Conservation (phyloP, 2,329 filamentous ascomycete species). For the Periconia sp. region DNA sequence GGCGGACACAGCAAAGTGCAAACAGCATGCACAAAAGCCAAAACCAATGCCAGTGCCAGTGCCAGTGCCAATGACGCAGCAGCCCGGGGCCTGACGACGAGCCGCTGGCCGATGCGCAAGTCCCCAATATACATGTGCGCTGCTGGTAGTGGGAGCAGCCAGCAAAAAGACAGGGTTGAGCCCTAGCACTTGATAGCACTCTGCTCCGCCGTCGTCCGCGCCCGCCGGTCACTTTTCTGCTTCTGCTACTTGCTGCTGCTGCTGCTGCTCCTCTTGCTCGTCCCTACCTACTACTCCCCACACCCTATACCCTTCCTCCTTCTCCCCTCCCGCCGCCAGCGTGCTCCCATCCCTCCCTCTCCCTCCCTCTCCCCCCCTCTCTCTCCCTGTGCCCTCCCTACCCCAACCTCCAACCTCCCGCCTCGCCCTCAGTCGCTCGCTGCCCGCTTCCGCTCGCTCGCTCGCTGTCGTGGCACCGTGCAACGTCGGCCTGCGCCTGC, state of each 20-base stretch:
- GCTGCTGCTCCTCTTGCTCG: not conserved
- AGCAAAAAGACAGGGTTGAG: too few species aligned
- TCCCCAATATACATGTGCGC: too few species aligned
- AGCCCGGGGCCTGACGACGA: too few species aligned
- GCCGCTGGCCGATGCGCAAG: too few species aligned
- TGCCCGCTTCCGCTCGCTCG: conserved; percentile 4
- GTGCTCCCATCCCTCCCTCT: conserved; percentile 6
- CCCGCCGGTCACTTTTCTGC: not conserved
- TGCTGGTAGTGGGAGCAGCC: too few species aligned
- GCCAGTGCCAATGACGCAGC: too few species aligned
- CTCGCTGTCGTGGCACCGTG: conserved; percentile 4
- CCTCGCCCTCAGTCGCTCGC: conserved; percentile 4
- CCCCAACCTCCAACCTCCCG: not conserved
- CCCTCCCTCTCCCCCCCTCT: not conserved
- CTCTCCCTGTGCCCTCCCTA: not conserved
- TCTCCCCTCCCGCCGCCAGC: not conserved
- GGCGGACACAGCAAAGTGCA: too few species aligned
- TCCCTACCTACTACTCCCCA: not conserved
- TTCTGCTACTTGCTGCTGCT: not conserved
- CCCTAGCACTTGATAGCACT: too few species aligned
- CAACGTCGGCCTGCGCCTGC: conserved; percentile 11
- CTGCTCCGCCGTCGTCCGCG: not conserved
- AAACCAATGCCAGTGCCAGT: too few species aligned
- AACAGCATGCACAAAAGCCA: too few species aligned
- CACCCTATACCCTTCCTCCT: not conserved